These are phyloP conservation scores for Neofusicoccum umdonicola DNA, from an alignment of 2,329 filamentous ascomycete species.

Conservation along the genomic window DNA sequence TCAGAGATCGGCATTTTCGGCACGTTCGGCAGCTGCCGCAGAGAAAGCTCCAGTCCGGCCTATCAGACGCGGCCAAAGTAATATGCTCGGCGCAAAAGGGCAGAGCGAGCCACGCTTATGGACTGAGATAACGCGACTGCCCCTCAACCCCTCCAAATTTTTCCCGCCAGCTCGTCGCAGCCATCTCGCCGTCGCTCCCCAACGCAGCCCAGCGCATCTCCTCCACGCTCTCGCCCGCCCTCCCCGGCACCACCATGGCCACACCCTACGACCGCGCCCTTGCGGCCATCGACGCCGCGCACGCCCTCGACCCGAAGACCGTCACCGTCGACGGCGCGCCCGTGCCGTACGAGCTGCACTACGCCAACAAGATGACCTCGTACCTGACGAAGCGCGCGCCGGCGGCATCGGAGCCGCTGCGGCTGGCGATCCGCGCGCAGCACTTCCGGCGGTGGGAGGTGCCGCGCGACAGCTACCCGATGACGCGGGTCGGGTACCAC, in stretches of 20 bases:
- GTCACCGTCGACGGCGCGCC: conserved; percentile 38
- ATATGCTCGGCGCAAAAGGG: neutral
- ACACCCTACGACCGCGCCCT: conserved; percentile 50
- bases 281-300: conserved; percentile 69
- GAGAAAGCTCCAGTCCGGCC: neutral
- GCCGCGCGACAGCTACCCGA: conserved; percentile 69
- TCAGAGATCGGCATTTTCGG: neutral
- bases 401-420: conserved; percentile 60
- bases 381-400: conserved; percentile 66
- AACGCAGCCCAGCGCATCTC: neutral
- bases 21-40: neutral
- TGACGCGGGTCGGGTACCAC: conserved; percentile 73
- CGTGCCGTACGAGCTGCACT: conserved; percentile 76
- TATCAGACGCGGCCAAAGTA: conserved; percentile 6
- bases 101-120: neutral
- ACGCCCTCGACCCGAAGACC: conserved; percentile 64
- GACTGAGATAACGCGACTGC: too few relatives aligned
- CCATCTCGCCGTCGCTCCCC: neutral
- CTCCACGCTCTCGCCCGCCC: neutral
- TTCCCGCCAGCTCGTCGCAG: neutral
- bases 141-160: neutral
- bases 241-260: neutral
- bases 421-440: conserved; percentile 77
- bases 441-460: conserved; percentile 86
- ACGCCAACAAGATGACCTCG: conserved; percentile 73